These are phyloP conservation scores for Cryptococcus sp. DNA, from an alignment of 1,284 basidiomycete genomes.

Conservation along the genomic window DNA sequence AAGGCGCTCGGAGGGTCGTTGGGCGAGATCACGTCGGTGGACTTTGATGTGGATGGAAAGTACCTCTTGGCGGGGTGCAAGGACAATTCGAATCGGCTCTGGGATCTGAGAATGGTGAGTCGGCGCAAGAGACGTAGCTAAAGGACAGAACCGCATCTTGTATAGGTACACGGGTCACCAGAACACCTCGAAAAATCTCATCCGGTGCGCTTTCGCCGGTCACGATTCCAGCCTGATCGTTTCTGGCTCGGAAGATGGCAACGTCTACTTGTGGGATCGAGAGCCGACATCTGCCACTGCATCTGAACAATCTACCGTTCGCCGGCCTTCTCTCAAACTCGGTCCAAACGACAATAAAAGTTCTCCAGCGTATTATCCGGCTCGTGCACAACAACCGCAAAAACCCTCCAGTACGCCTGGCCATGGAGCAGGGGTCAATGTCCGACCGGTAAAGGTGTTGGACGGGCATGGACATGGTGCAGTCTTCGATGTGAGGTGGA, in stretches of 20 bases:
- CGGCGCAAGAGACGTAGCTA: neutral
- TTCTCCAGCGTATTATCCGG: slow-evolving; percentile 31
- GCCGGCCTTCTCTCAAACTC: neutral
- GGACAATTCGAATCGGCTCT: slow-evolving; percentile 49
- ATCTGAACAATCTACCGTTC: neutral
- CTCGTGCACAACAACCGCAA: slow-evolving; percentile 3
- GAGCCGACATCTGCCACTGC: slow-evolving; percentile 15
- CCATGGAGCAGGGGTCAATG: slow-evolving; percentile 7
- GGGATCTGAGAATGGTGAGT: slow-evolving; percentile 46
- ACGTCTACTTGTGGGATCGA: slow-evolving; percentile 41
- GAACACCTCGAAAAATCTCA: slow-evolving; percentile 52
- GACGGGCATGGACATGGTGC: slow-evolving; percentile 35
- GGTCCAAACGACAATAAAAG: slow-evolving; percentile 1
- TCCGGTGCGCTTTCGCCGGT: slow-evolving; percentile 46
- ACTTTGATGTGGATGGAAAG: slow-evolving; percentile 48
- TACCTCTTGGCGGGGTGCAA: slow-evolving; percentile 49
- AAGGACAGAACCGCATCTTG: slow-evolving; percentile 40
- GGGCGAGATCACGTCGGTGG: slow-evolving; percentile 50
- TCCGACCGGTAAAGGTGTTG: slow-evolving; percentile 30
- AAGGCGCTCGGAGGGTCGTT: slow-evolving; percentile 48
- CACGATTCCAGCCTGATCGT: slow-evolving; percentile 44
- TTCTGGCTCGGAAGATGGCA: slow-evolving; percentile 48
- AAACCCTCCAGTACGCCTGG: neutral
- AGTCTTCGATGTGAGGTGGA: slow-evolving; percentile 49
- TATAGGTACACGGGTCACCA: slow-evolving; percentile 51